Base-by-base conservation (phyloP, 805 yeast genomes). In the Kregervanrija fluxuum region DNA sequence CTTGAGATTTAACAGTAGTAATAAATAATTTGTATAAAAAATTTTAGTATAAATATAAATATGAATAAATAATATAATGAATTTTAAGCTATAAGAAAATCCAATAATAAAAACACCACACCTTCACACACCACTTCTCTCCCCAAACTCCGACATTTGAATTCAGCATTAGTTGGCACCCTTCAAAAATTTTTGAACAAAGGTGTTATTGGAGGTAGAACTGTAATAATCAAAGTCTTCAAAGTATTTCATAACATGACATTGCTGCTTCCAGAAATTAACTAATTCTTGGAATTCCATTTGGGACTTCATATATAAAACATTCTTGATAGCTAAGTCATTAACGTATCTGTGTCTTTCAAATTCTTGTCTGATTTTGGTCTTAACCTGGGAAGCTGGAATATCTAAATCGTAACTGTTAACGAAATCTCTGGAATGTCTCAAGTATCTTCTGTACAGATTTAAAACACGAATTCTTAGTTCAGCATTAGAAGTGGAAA, bases 211-310 rank as follows among this genome's bases (percentile, higher is more conserved):
- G 54, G 71, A 73, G 49, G 77, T 75, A 37, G 70, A 70, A 51
- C 71, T 72, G 52, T 83, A 75, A 32, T 69, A 70, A 37, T 74
- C 74, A 61, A 75, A 82, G 54, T 80, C 80, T 53, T 81, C 85
- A 55, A 86, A 86, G 70, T 82, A 86, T 66, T 82, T 79, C 80
- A 84, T 71, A 38, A 86, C 87, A 64, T 86, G 95, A 51, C 90
- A 77, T 60, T 78, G 80, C 71, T 87, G 95, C 64, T 86, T 87
- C 95, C 95, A 86, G 70, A 86, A 86, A 67, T 87, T 87, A 57
- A 82, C 74, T 58, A 85, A 73, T 61, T 86, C 95, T 68, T 86
- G 95, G 66, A 80, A 87, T 64, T 87, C 95, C 93, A 85, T 85
- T 58, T 85, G 89, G 6, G 91, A 95, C 69, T 85, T 84, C 68